Base-by-base conservation (phyloP, 1,284 basidiomycete genomes). In the Apiotrichum brassicae region DNA sequence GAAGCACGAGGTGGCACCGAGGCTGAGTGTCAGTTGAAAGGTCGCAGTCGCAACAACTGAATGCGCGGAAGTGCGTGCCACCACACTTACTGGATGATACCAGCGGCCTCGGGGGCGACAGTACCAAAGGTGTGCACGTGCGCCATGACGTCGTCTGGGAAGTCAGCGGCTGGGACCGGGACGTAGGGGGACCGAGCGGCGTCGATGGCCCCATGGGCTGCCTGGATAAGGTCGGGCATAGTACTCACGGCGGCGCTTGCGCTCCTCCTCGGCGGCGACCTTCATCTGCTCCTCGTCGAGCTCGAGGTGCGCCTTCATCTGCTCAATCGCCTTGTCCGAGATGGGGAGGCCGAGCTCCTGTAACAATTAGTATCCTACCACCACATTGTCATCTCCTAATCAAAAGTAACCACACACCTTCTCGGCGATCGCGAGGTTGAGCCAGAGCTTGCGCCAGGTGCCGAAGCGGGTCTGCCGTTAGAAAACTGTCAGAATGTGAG, bases 1-100 rank as follows among this genome's bases (percentile, higher is more conserved):
- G 75, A 93, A 98, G 78, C 94, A 98, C 6, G 93, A 97, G 7
- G 94, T 98, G 35, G 94, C 94, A 43, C 95, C 94, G 33, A 97
- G 76, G 71, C 87, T 90, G 59, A 37, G 5, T 4, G 37, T 48
- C 11, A 54, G 9, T n/a, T n/a, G n/a, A n/a, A n/a, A n/a, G n/a
- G n/a, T n/a, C n/a, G n/a, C n/a, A n/a, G n/a, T n/a, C n/a, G 53
- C 24, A 11, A 37, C 8, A 30, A 16, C 45, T n/a, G n/a, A n/a
- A n/a, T n/a, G n/a, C n/a, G n/a, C n/a, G n/a, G n/a, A n/a, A n/a
- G n/a, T n/a, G n/a, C n/a, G n/a, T n/a, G n/a, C n/a, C n/a, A n/a
- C n/a, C n/a, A n/a, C n/a, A 75, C 84, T 59, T 53, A 89, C 87
- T 98, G 95, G 63, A 98, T 97, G 70, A 97, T 97, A 14, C 91